These are phyloP conservation scores for Heterobasidion occidentale DNA, from an alignment of 1,284 basidiomycete species.

Conservation along the genomic window DNA sequence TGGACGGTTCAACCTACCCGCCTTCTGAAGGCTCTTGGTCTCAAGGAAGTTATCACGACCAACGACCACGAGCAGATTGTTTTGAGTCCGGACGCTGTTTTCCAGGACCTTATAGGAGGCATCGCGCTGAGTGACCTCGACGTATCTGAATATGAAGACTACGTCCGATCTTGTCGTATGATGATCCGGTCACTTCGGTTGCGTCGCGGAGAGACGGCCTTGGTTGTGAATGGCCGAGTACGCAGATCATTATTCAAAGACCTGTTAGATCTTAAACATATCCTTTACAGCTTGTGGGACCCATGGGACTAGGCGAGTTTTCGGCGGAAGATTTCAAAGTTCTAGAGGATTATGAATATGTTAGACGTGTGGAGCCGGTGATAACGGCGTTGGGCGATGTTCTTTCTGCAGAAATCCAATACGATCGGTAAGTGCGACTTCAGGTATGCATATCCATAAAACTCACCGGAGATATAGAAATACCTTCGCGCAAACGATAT, in stretches of 20 bases:
- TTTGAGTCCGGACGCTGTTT: slow-evolving; percentile 25
- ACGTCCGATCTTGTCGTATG: slow-evolving; percentile 33
- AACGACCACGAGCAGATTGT: slow-evolving; percentile 26
- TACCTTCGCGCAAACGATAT: slow-evolving; percentile 50
- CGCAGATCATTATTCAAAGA: slow-evolving; percentile 14
- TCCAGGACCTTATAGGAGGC: slow-evolving; percentile 28
- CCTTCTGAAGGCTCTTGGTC: slow-evolving; percentile 31
- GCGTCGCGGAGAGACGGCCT: slow-evolving; percentile 44
- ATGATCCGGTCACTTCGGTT: slow-evolving; percentile 49
- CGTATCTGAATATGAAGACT: slow-evolving; percentile 28
- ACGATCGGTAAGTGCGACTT: neutral
- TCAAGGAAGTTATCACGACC: slow-evolving; percentile 11
- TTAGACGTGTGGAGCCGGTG: slow-evolving; percentile 62
- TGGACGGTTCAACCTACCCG: slow-evolving; percentile 27
- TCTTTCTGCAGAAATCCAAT: slow-evolving; percentile 24
- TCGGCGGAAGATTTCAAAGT: slow-evolving; percentile 56
- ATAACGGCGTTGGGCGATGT: slow-evolving; percentile 54
- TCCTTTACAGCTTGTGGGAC: slow-evolving; percentile 52
- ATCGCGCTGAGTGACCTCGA: slow-evolving; percentile 25
- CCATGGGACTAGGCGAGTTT: slow-evolving; percentile 51
- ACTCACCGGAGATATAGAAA: slow-evolving; percentile 26
- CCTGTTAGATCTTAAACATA: neutral
- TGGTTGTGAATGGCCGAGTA: slow-evolving; percentile 82
- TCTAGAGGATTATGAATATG: slow-evolving; percentile 66
- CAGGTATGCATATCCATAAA: neutral